Conservation (phyloP, 2,329 filamentous ascomycete species). For the Fusarium pseudoanthophilum region DNA sequence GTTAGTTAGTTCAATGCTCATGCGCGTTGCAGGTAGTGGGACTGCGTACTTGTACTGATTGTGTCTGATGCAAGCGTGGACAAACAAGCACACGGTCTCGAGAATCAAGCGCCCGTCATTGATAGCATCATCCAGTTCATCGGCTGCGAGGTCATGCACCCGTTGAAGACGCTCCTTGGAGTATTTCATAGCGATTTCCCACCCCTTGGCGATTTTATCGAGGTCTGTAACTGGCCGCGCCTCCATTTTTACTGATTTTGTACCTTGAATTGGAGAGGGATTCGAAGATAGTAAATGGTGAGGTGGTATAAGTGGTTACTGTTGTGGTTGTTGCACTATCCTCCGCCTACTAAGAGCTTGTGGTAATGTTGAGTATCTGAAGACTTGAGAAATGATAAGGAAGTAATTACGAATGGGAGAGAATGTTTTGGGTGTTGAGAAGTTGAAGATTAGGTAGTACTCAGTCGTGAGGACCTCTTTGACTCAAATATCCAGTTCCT, state of each 20-base stretch:
- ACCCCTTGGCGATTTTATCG: constrained; percentile 51
- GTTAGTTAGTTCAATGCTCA: constrained; percentile 7
- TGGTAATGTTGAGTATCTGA: not conserved
- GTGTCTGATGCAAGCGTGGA: constrained; percentile 52
- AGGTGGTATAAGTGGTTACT: constrained; percentile 4
- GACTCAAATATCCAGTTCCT: constrained; percentile 6
- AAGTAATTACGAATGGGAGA: not conserved
- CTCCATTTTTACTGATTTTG: constrained; percentile 29
- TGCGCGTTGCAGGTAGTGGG: not conserved
- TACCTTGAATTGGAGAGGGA: not conserved
- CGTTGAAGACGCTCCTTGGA: constrained; percentile 50
- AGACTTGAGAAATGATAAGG: not conserved
- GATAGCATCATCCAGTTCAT: constrained; percentile 48
- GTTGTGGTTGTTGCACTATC: not conserved
- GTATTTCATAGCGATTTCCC: constrained; percentile 52
- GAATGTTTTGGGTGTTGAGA: not conserved
- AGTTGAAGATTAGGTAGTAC: not conserved
- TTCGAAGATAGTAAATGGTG: not conserved
- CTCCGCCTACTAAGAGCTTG: not conserved
- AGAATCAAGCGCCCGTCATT: constrained; percentile 50
- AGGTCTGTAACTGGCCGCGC: constrained; percentile 46
- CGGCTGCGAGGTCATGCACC: constrained; percentile 48
- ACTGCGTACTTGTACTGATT: constrained; percentile 51
- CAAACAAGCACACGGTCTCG: constrained; percentile 54
- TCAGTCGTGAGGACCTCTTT: constrained; percentile 17